Base-by-base conservation (phyloP, 495 filamentous ascomycete species). In the Aspergillus nidulans region DNA sequence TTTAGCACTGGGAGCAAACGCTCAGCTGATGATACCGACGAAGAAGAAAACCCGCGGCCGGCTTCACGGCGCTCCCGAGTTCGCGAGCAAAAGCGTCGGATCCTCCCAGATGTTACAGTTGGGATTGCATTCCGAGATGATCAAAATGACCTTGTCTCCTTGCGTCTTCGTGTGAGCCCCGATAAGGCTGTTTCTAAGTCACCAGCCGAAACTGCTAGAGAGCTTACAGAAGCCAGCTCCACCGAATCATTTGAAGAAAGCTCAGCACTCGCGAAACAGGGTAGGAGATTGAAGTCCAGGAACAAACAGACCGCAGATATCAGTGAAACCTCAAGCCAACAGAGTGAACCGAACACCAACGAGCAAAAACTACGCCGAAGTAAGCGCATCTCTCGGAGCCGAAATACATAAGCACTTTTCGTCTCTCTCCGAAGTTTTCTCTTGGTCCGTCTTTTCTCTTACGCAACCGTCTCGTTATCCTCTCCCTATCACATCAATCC, bases 1-100 rank as follows among this genome's bases (percentile, higher is more conserved):
- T 73, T 70, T 49, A 77, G 75, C 49, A 76, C 69, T 0, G 75
- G 70, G 13, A 77, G 75, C 60, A 77, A 77, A 56, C 72, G 75
- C n/a, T 77, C 75, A 9, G 75, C 75, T 1, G 73, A 77, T 41
- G 73, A 75, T 38, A 74, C 66, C 25, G 73, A 75, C n/a, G 63
- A 65, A 16, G 73, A 74, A 6, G 71, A 74, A 7, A 62, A 64
- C 34, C 66, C 67, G 16, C 67, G 61, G 16, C 61, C 68, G 12
- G 60, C 66, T 9, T 49, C 54, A 8, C 64, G 69, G 20, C 74
- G 69, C 16, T 60, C 42, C 3, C 67, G 72, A 25, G 56, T 62
- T 16, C 63, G 66, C 9, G 68, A 68, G 36, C 64, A 60, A 10
- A 76, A 69, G 44, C 66, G 66, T 44, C 69, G 73, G 4, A 69